Evolutionary conservation across 163 green algal species (phyloP).

Genomic region (Scenedesmus sp.): DNA sequence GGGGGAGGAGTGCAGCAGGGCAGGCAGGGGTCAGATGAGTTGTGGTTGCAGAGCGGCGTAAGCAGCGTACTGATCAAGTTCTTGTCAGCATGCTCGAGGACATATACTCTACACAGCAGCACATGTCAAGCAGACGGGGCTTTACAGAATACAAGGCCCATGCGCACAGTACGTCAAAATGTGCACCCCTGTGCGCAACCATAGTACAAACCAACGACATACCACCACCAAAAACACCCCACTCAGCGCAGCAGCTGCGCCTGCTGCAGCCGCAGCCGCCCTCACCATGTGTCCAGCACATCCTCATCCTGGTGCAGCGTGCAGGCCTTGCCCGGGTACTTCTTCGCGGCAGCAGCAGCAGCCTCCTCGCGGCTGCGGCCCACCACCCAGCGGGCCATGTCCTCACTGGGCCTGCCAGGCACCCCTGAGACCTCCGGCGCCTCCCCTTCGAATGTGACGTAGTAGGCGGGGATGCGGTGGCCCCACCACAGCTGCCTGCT

Average conservation of each 20-base stretch:
- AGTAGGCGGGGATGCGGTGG: constrained; percentile 98
- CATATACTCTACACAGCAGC: too few species aligned
- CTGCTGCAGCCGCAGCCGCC: background rate
- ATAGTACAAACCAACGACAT: too few species aligned
- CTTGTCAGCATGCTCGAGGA: background rate
- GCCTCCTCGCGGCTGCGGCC: constrained; percentile 79
- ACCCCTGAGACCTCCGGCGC: constrained; percentile 17
- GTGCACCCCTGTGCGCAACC: too few species aligned
- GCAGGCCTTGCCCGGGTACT: constrained; percentile 79
- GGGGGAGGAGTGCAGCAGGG: too few species aligned
- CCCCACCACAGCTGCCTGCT: constrained; percentile 99
- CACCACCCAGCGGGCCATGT: constrained; percentile 91
- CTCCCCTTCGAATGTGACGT: constrained; percentile 85
- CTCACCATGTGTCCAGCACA: constrained; percentile 97
- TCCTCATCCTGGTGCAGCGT: constrained; percentile 96
- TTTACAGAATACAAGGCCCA: too few species aligned
- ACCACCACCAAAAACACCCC: too few species aligned
- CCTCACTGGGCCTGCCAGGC: constrained; percentile 80
- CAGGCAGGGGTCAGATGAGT: background rate
- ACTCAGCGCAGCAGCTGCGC: background rate
- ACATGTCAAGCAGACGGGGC: too few species aligned
- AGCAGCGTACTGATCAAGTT: background rate
- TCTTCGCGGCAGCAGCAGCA: constrained; percentile 60
- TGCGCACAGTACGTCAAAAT: too few species aligned
- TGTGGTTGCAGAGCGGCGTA: background rate